Evolutionary conservation across 192 early-diverging fungal genomes (phyloP).

Genomic region (Backusella macrospora): DNA sequence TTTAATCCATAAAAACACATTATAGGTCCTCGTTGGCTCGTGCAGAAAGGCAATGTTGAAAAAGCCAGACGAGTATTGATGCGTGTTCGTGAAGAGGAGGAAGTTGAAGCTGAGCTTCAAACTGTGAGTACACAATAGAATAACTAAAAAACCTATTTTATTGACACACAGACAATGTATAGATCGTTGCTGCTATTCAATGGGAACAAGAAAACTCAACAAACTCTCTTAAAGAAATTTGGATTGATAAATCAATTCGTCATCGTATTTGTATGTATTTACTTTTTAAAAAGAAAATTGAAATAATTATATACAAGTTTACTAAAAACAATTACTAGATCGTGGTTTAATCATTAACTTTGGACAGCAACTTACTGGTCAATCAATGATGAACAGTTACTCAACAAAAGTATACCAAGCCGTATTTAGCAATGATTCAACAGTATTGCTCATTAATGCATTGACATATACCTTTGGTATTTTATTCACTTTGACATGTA

Average conservation of each 20-base stretch:
- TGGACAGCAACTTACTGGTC: slow-evolving; percentile 36
- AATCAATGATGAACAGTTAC: slow-evolving; percentile 32
- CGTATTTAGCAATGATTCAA: slow-evolving; percentile 21
- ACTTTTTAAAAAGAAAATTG: too few species aligned
- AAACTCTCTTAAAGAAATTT: slow-evolving; percentile 22
- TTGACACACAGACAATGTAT: background rate
- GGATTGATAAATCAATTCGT: slow-evolving; percentile 17
- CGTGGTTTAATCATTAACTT: slow-evolving; percentile 33
- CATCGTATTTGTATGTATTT: slow-evolving; percentile 19
- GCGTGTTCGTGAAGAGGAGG: slow-evolving; percentile 22
- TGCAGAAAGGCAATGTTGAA: slow-evolving; percentile 18
- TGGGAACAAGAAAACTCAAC: slow-evolving; percentile 24
- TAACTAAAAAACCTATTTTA: background rate
- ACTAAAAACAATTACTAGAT: background rate
- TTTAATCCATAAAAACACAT: background rate
- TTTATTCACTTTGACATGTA: slow-evolving; percentile 30
- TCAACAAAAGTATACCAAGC: slow-evolving; percentile 29
- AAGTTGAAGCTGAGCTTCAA: slow-evolving; percentile 29
- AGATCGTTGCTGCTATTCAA: slow-evolving; percentile 28
- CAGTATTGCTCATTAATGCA: slow-evolving; percentile 28
- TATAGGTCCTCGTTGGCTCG: slow-evolving; percentile 23
- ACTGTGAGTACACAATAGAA: slow-evolving; percentile 17
- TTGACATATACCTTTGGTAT: slow-evolving; percentile 32
- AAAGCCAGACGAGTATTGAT: slow-evolving; percentile 18
- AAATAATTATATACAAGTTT: background rate